Evolutionary conservation across 345 rosid species (phyloP).

Genomic region (Corchorus olitorius): DNA sequence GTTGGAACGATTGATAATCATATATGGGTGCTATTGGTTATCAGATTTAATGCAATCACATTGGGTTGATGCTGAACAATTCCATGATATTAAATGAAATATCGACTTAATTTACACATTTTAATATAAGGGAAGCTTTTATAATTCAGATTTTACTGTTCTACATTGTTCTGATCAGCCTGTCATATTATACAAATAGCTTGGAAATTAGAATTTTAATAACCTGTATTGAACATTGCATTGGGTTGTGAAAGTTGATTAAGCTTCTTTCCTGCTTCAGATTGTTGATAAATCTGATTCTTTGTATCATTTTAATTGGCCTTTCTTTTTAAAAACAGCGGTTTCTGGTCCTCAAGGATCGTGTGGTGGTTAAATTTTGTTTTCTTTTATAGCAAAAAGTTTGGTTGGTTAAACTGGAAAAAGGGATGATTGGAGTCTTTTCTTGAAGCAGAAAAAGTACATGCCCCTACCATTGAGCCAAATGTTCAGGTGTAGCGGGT

Average conservation of each 20-base stretch:
- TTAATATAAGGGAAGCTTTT: neutral
- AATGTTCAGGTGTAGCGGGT: no score
- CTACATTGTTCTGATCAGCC: neutral
- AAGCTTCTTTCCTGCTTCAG: neutral
- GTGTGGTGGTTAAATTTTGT: neutral
- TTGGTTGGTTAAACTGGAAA: neutral
- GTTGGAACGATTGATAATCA: neutral
- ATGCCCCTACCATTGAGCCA: no score
- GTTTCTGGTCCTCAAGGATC: neutral
- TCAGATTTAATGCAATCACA: neutral
- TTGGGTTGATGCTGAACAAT: neutral
- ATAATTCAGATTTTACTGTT: neutral
- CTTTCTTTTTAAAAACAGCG: neutral
- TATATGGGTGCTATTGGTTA: neutral
- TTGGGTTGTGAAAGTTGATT: neutral
- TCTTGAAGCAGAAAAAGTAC: no score
- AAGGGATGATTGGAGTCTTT: no score
- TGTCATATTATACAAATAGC: neutral
- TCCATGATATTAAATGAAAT: neutral
- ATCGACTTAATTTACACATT: neutral
- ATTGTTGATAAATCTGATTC: slow-evolving; percentile 1
- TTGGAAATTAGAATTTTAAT: neutral
- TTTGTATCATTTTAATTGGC: neutral
- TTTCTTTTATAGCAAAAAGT: neutral
- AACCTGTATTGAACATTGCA: neutral